phyloP scores from a whole-genome alignment of 148 eudicot genomes.

The Polygonum maritimum region DNA sequence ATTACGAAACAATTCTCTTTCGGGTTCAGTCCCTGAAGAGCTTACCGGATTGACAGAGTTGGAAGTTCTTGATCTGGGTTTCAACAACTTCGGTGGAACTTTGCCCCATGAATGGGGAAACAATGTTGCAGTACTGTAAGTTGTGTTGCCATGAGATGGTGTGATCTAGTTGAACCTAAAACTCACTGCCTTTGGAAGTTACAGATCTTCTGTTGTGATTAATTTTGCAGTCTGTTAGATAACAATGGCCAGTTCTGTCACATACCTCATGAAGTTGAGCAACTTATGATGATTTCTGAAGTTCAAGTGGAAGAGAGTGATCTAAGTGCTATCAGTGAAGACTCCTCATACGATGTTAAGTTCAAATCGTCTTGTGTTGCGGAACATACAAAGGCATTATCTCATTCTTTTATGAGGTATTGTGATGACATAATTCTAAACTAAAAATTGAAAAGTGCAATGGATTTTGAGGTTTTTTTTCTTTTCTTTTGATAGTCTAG shows the following conservation, averaged over 20 bases:
- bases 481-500: background rate
- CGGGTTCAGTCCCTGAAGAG: constrained; percentile 62
- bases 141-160: background rate
- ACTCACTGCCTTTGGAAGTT: background rate
- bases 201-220: background rate
- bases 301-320: constrained; percentile 20
- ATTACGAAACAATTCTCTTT: constrained; percentile 72
- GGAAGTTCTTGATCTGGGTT: constrained; percentile 60
- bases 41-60: constrained; percentile 42
- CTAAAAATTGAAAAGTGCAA: background rate
- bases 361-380: constrained; percentile 1
- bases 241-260: constrained; percentile 37
- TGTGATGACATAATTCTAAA: background rate
- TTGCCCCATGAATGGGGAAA: constrained; percentile 31
- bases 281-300: constrained; percentile 25
- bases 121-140: constrained; percentile 49
- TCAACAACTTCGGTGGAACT: constrained; percentile 45
- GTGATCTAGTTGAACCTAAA: background rate
- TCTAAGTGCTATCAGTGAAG: constrained; percentile 10
- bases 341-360: constrained; percentile 8
- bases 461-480: background rate
- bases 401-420: background rate
- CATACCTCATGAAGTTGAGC: constrained; percentile 25
- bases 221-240: constrained; percentile 48
- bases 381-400: background rate